Evolutionary conservation across 2,329 filamentous ascomycete genomes (phyloP), one percentile per base, ranked within the genome.

Genomic region (Fusarium sp.): DNA sequence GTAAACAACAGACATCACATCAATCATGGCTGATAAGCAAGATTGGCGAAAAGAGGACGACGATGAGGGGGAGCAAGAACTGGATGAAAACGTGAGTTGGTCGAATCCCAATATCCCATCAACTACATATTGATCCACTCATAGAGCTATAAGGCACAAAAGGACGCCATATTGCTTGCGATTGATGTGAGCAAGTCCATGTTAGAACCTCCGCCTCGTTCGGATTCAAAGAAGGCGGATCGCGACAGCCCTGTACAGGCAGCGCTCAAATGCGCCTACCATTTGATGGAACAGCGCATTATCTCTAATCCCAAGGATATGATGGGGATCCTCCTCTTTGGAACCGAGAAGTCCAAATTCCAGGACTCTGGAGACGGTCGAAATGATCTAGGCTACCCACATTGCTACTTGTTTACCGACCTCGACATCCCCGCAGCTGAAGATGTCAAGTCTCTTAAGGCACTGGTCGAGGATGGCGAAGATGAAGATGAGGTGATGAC

Each of bases 121-220:
- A 48, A 68, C 52, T 53, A 41, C 42, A 48, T 33, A 35, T 57
- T 40, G 52, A 74, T 63, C 40, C 43, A 60, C 47, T 45, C 33
- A 13, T 71, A 95, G 93, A 90, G 89, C 78, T 99, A 96, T 83
- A 96, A 94, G 81, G 86, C 91, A 1, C 90, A 94, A 76, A 97
- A 97, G 81, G 96, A 99, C 88, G 96, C 96, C n/a, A 87, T 98
- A n/a, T 85, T 99, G 23, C 95, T 99, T 76, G 95, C 94, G 15
- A 97, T 99, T 73, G 91, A 98, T 73, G 85, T 98, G 75, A 97
- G 92, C 83, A 80, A 88, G 36, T 94, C 93, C 1, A 99, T 98
- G 95, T 82, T 98, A 66, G 82, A 82, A 70, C 82, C 82, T 40
- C 92, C 92, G 21, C 85, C 88, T 4, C 80, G 84, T 4, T 85